phyloP scores from a whole-genome alignment of 1,284 basidiomycete species.

The Ceratobasidium sp. region DNA sequence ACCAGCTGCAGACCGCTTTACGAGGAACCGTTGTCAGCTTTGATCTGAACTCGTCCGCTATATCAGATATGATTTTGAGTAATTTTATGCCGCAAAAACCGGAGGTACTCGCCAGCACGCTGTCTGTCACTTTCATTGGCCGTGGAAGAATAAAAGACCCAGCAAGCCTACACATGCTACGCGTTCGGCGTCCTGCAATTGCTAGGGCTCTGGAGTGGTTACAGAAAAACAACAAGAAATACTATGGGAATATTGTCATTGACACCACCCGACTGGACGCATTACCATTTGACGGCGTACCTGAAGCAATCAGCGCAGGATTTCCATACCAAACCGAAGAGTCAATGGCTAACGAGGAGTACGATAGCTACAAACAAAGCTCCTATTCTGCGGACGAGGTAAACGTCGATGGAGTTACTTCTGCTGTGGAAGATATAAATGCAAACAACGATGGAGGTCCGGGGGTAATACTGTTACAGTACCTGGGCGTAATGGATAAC shows the following conservation, averaged over 20 bases:
- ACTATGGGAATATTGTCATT: conserved; percentile 23
- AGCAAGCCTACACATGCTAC: conserved; percentile 53
- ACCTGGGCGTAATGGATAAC: background rate
- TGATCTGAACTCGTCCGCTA: conserved; percentile 51
- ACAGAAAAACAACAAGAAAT: conserved; percentile 38
- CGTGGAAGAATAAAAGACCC: conserved; percentile 52
- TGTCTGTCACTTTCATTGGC: conserved; percentile 59
- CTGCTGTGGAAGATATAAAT: background rate
- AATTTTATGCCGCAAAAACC: conserved; percentile 56
- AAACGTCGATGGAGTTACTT: background rate
- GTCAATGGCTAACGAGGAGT: conserved; percentile 34
- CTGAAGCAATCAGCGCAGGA: conserved; percentile 21
- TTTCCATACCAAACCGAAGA: conserved; percentile 16
- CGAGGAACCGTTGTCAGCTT: conserved; percentile 58
- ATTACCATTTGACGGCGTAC: conserved; percentile 45
- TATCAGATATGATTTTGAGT: conserved; percentile 56
- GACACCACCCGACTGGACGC: background rate
- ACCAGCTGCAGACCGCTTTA: conserved; percentile 54
- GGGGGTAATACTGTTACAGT: conserved; percentile 22
- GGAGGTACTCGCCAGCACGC: conserved; percentile 54
- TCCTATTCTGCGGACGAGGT: background rate
- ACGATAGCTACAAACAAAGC: conserved; percentile 9
- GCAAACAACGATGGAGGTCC: background rate
- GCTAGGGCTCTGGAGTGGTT: conserved; percentile 50
- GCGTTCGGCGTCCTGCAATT: conserved; percentile 52